phyloP scores from a whole-genome alignment of 805 yeast genomes.

The Crinitomyces ghanaensis region DNA sequence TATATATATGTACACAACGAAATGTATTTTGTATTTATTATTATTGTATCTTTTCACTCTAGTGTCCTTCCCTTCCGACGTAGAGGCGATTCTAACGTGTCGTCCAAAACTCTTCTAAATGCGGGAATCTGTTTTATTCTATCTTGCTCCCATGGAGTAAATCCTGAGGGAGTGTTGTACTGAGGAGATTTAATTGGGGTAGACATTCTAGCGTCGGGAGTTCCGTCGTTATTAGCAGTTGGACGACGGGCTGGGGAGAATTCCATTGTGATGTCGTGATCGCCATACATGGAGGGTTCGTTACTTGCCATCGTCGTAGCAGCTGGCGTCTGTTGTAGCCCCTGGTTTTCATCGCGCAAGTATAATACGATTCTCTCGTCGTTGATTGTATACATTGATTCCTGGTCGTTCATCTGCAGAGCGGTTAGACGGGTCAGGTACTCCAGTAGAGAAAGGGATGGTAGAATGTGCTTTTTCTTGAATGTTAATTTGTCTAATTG shows the following conservation, averaged over 20 bases:
- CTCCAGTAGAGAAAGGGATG: constrained; percentile 48
- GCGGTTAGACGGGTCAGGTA: constrained; percentile 49
- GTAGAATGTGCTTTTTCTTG: constrained; percentile 9
- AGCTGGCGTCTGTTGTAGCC: constrained; percentile 1
- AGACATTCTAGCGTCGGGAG: not conserved
- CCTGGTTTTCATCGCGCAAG: constrained; percentile 46
- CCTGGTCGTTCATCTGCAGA: constrained; percentile 49
- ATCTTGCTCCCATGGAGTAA: constrained; percentile 27
- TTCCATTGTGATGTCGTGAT: not conserved
- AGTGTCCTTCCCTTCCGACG: not conserved
- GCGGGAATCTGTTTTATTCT: constrained; percentile 7
- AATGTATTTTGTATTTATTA: not conserved
- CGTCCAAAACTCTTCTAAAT: constrained; percentile 5
- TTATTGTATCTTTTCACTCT: not conserved
- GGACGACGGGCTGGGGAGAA: constrained; percentile 1
- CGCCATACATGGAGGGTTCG: not conserved
- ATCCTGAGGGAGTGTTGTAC: not conserved
- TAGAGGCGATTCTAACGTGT: not conserved
- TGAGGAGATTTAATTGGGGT: not conserved
- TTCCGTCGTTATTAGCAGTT: not conserved
- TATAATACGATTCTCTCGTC: constrained; percentile 58
- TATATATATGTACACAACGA: not conserved
- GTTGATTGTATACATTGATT: constrained; percentile 39
- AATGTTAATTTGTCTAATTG: not conserved
- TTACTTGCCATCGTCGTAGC: constrained; percentile 1